Conservation (phyloP, 2,329 filamentous ascomycete species). For the Berkeleyomyces basicola region DNA sequence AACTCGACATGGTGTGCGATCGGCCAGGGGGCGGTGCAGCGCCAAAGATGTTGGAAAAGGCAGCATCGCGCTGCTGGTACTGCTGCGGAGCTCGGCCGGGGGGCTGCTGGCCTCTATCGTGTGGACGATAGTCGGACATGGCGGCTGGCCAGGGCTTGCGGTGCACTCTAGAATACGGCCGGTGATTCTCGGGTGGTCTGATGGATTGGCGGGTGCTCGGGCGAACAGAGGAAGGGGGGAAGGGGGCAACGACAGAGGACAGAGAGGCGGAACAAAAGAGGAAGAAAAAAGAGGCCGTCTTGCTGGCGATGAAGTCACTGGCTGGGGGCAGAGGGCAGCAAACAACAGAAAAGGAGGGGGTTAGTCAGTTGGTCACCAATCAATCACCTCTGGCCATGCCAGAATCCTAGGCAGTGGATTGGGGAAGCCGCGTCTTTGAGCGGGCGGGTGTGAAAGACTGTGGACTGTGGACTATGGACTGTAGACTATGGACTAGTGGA, state of each 20-base stretch:
- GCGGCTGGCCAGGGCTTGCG: constrained; percentile 14
- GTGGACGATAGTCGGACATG: constrained; percentile 44
- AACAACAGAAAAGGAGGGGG: background rate
- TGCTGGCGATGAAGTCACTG: background rate
- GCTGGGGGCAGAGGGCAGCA: background rate
- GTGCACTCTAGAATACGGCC: background rate
- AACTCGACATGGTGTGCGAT: constrained; percentile 88
- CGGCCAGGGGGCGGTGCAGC: constrained; percentile 70
- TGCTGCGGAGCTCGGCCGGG: constrained; percentile 34
- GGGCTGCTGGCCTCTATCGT: constrained; percentile 30
- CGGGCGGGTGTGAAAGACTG: background rate
- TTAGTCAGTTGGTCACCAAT: background rate
- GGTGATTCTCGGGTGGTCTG: background rate
- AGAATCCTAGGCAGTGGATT: background rate
- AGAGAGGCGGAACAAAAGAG: background rate
- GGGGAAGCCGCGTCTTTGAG: background rate
- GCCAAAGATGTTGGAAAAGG: constrained; percentile 92
- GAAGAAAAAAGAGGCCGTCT: background rate
- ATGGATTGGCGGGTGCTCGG: background rate
- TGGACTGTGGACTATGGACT: no score
- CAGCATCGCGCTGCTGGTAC: constrained; percentile 70
- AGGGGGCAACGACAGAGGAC: background rate
- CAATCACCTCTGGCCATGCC: background rate
- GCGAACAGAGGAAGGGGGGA: background rate
- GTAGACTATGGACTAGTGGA: background rate